Evolutionary conservation across 1,139 yeast genomes (phyloP), one percentile per base, ranked within the genome.

Genomic region (Citeromyces hawaiiensis): DNA sequence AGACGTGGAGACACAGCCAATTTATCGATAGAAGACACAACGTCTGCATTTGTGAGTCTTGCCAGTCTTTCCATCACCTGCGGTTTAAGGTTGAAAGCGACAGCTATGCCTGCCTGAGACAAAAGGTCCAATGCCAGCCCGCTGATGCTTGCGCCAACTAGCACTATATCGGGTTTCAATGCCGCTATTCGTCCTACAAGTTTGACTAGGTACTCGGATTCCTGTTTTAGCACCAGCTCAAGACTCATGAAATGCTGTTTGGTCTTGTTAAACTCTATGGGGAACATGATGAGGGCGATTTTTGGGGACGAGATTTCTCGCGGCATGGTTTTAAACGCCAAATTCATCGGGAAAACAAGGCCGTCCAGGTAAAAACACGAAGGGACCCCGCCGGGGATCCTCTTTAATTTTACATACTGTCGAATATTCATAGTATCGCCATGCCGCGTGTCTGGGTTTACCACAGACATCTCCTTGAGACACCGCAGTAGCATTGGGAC

Each of bases 211-310:
- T 83, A 88, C 46, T 91, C 96, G 37, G 72, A 67, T 53, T 91
- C 97, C 53, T 93, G 98, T 0, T 93, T 85, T 40, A 86, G 68
- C 1, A 91, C 81, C 3, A 94, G 83, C 42, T 86, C 80, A 43
- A 91, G 63, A 52, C 94, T 82, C 55, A 87, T 76, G 43, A 87
- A 83, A 39, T 68, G 74, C 29, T 45, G 45, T 16, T 47, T 46
- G 36, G 68, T 73, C 47, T 74, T 82, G 41, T 81, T 91, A 49
- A 87, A 91, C 53, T 88, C 97, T 21, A 93, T 64, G 0, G 97
- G 96, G 50, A 93, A 91, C 68, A 87, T 81, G 9, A 93, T 68
- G 27, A 93, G 64, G 41, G 93, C 76, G 36, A 93, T 81, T 42
- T 79, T 71, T 0, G 99, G 97, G 38, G 72, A 68, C 1, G 55